phyloP scores from a whole-genome alignment of 1,284 basidiomycete genomes.

The Sanghuangporus sanghuang region DNA sequence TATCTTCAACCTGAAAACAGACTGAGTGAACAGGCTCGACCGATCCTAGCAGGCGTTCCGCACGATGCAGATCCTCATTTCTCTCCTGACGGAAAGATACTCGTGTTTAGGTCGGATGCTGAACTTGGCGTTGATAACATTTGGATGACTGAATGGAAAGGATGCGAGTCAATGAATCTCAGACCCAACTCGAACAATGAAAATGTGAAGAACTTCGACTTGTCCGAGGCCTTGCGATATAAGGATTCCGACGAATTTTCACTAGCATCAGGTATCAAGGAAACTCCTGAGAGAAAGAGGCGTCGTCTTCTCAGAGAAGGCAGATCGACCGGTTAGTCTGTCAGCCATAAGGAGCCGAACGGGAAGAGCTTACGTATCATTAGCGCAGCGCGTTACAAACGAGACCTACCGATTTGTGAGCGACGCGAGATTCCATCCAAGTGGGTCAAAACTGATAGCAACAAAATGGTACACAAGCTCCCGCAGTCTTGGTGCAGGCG shows the following conservation, averaged over 20 bases:
- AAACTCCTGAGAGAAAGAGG: slow-evolving; percentile 40
- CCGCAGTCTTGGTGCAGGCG: slow-evolving; percentile 61
- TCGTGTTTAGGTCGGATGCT: slow-evolving; percentile 67
- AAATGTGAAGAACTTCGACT: slow-evolving; percentile 20
- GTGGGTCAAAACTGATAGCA: slow-evolving; percentile 53
- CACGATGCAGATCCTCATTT: slow-evolving; percentile 69
- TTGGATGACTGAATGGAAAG: slow-evolving; percentile 60
- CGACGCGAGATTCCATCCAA: slow-evolving; percentile 65
- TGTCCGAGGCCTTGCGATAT: slow-evolving; percentile 31
- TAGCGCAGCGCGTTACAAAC: slow-evolving; percentile 63
- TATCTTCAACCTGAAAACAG: slow-evolving; percentile 27
- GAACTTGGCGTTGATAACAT: slow-evolving; percentile 69
- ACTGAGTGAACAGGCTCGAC: slow-evolving; percentile 34
- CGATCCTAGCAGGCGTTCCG: slow-evolving; percentile 55
- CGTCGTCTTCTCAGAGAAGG: slow-evolving; percentile 56
- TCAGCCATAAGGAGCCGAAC: not conserved
- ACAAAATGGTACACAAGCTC: slow-evolving; percentile 68
- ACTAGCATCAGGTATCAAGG: slow-evolving; percentile 43
- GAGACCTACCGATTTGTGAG: slow-evolving; percentile 67
- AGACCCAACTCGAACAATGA: slow-evolving; percentile 25
- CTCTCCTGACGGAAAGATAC: slow-evolving; percentile 53
- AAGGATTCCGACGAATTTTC: slow-evolving; percentile 43
- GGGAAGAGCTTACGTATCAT: not conserved
- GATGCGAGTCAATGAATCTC: slow-evolving; percentile 55
- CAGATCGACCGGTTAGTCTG: slow-evolving; percentile 41